Conservation (phyloP, 805 yeast genomes). For the Ogataea populi-albae region DNA sequence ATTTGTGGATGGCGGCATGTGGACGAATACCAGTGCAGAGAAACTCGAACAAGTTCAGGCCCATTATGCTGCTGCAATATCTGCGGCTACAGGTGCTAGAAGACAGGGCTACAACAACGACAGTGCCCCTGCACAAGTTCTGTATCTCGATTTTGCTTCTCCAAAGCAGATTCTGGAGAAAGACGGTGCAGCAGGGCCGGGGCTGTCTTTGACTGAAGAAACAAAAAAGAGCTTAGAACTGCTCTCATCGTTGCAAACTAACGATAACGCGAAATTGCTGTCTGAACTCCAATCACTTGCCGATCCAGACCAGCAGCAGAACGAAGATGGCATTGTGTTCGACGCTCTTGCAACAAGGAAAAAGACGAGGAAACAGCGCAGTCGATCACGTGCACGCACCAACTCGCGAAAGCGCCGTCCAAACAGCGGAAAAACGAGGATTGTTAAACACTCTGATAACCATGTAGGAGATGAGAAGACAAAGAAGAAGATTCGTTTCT, state of each 20-base stretch:
- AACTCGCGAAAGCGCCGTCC: conserved; percentile 3
- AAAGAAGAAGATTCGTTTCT: conserved; percentile 16
- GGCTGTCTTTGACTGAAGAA: neutral
- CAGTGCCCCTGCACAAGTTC: too few relatives aligned
- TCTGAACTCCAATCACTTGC: neutral
- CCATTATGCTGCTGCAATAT: too few relatives aligned
- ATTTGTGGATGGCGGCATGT: neutral
- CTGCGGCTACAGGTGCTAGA: too few relatives aligned
- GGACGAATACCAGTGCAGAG: conserved; percentile 1
- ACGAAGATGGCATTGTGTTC: neutral
- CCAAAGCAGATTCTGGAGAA: conserved; percentile 14
- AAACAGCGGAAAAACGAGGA: neutral
- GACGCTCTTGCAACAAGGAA: conserved; percentile 2
- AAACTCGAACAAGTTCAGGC: too few relatives aligned
- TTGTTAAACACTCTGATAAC: conserved; percentile 1
- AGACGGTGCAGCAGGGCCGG: too few relatives aligned
- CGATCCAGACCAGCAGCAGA: conserved; percentile 1
- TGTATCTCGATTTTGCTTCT: conserved; percentile 25
- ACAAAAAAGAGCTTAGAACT: neutral
- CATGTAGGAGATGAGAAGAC: conserved; percentile 1
- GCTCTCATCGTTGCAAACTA: neutral
- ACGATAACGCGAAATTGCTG: neutral
- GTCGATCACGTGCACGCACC: conserved; percentile 5
- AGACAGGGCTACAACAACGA: too few relatives aligned
- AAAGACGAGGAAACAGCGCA: conserved; percentile 4